Conservation (phyloP, 345 rosid genomes). For the Combretum micranthum region DNA sequence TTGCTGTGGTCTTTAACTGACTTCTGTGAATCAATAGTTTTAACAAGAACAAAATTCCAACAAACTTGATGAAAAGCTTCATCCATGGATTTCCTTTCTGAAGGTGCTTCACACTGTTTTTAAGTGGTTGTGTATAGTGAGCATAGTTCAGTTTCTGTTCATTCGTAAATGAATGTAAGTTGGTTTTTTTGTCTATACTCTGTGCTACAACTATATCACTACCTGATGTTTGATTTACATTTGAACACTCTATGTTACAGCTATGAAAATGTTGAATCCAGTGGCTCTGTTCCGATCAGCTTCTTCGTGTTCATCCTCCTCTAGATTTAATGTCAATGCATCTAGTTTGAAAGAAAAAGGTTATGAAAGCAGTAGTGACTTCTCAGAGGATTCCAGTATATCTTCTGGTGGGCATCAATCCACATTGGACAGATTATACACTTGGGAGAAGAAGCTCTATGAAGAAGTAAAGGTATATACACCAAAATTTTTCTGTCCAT, state of each 20-base stretch:
- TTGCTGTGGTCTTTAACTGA: neutral
- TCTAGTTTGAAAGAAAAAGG: constrained; percentile 49
- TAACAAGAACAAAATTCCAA: no score
- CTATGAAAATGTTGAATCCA: constrained; percentile 84
- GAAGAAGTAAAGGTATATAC: constrained; percentile 76
- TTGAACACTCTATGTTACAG: constrained; percentile 35
- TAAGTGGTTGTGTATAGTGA: no score
- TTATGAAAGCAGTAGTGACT: constrained; percentile 48
- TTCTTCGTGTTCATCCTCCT: constrained; percentile 78
- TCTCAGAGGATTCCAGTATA: constrained; percentile 55
- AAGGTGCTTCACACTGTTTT: no score
- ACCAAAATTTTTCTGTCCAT: constrained; percentile 1
- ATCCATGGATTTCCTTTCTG: no score
- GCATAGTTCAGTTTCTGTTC: no score
- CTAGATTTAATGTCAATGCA: constrained; percentile 61
- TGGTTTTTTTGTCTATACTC: no score
- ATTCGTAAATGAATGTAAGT: no score
- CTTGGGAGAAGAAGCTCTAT: constrained; percentile 97
- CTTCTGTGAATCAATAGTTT: neutral
- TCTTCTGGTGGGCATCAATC: constrained; percentile 72
- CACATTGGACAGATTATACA: constrained; percentile 69
- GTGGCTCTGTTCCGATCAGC: constrained; percentile 85
- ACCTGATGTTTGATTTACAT: no score
- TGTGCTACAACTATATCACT: no score
- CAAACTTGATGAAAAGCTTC: no score